Evolutionary conservation across 768 basidiomycete species (phyloP).

Genomic region (Lanmaoa pseudosensibilis): DNA sequence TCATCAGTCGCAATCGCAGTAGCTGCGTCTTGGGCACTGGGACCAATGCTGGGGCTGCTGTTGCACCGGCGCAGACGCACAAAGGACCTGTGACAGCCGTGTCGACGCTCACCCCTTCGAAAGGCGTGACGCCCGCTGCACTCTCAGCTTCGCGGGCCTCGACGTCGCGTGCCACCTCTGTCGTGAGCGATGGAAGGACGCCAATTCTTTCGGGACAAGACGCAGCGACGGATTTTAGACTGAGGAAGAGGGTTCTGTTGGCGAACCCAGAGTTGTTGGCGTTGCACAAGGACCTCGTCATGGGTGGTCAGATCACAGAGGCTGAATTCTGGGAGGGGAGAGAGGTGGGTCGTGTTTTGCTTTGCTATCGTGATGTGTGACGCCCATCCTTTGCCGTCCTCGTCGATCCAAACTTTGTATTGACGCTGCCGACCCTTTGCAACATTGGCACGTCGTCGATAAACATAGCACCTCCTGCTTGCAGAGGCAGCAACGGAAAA

Average conservation of each 20-base stretch:
- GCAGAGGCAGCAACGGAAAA: constrained; percentile 72
- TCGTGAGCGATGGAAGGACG: constrained; percentile 52
- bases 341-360: constrained; percentile 55
- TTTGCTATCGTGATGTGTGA: constrained; percentile 6
- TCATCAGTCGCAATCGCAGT: constrained; percentile 73
- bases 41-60: constrained; percentile 7
- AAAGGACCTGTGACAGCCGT: constrained; percentile 27
- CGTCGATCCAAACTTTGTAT: not conserved
- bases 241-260: constrained; percentile 78
- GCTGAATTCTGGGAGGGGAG: constrained; percentile 97
- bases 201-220: constrained; percentile 60
- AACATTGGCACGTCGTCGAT: not conserved
- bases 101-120: constrained; percentile 17
- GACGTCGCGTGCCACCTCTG: constrained; percentile 62
- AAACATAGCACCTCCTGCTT: constrained; percentile 64
- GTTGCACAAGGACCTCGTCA: constrained; percentile 87
- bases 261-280: constrained; percentile 74
- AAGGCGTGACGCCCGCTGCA: constrained; percentile 35
- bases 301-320: constrained; percentile 82
- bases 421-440: not conserved
- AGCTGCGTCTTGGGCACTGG: constrained; percentile 20
- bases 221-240: constrained; percentile 63
- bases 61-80: constrained; percentile 22
- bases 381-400: not conserved
- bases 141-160: constrained; percentile 42